Percentiles rank a stretch among this genome's conserved stretches.
Conservation (phyloP, 1,284 basidiomycete genomes). For the Meira nashicola region DNA sequence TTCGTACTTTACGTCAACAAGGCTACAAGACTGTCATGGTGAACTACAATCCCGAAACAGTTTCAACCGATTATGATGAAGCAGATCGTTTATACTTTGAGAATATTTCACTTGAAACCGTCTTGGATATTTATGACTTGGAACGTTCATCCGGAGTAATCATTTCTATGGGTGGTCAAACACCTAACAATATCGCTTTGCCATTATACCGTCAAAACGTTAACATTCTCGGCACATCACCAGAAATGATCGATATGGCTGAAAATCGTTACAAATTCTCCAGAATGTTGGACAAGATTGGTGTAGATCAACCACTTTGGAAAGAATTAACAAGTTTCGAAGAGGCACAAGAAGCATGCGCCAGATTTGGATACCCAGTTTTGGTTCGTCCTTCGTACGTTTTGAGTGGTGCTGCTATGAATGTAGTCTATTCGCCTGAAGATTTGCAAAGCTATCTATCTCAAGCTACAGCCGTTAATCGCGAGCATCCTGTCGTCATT, state of each 20-base stretch:
- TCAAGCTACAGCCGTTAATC: conserved; percentile 92
- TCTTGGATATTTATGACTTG: conserved; percentile 92
- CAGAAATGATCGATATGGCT: conserved; percentile 98
- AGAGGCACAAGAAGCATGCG: conserved; percentile 64
- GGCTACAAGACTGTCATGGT: conserved; percentile 98
- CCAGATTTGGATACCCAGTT: conserved; percentile 72
- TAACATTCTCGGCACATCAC: conserved; percentile 95
- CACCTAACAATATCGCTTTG: conserved; percentile 95
- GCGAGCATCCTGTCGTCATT: conserved; percentile 96
- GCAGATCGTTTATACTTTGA: conserved; percentile 98
- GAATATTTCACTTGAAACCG: conserved; percentile 93
- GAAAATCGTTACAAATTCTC: conserved; percentile 99
- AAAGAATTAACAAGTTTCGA: conserved; percentile 89
- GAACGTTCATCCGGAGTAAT: conserved; percentile 87
- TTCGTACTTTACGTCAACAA: conserved; percentile 85
- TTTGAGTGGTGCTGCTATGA: conserved; percentile 97
- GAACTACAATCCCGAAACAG: conserved; percentile 99
- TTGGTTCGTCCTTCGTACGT: conserved; percentile 97
- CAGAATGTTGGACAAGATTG: conserved; percentile 91
- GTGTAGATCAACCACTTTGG: conserved; percentile 94
- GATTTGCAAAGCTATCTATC: conserved; percentile 87
- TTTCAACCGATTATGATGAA: conserved; percentile 98
- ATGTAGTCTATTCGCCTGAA: conserved; percentile 89
- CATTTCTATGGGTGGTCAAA: conserved; percentile 96
- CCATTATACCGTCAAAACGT: conserved; percentile 91